A percentile compares a stretch with the other conserved stretches of the same genome.
phyloP scores from a whole-genome alignment of 2,329 filamentous ascomycete species.

The Coniella lustricola region DNA sequence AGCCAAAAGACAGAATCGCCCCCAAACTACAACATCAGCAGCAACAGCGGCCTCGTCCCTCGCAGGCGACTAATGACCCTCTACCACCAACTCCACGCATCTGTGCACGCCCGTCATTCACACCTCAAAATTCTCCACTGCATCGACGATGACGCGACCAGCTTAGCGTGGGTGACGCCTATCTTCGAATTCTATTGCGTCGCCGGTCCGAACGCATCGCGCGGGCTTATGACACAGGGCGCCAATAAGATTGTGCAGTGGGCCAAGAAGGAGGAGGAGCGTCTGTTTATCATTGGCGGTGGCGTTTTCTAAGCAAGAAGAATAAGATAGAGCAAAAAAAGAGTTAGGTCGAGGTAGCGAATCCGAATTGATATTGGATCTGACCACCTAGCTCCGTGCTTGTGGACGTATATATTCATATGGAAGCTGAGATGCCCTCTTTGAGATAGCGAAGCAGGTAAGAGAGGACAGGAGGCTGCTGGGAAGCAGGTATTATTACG shows the following conservation, averaged over 20 bases:
- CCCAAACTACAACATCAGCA: neutral
- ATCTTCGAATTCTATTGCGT: slow-evolving; percentile 93
- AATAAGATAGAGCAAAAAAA: neutral
- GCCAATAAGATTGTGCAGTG: slow-evolving; percentile 88
- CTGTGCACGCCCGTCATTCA: slow-evolving; percentile 76
- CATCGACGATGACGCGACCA: slow-evolving; percentile 66
- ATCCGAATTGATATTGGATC: no score
- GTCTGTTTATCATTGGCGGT: slow-evolving; percentile 95
- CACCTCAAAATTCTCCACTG: slow-evolving; percentile 82
- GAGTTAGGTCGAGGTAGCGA: no score
- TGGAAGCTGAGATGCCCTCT: no score
- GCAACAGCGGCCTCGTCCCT: slow-evolving; percentile 40
- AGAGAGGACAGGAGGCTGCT: no score
- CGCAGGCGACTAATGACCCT: slow-evolving; percentile 70
- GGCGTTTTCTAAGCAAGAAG: slow-evolving; percentile 58
- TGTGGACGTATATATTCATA: no score
- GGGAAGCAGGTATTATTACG: no score
- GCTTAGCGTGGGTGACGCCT: slow-evolving; percentile 85
- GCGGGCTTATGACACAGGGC: slow-evolving; percentile 66
- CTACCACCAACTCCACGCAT: slow-evolving; percentile 78
- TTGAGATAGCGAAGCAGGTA: no score
- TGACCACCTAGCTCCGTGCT: no score
- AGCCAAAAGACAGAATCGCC: no score
- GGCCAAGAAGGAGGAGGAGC: slow-evolving; percentile 85
- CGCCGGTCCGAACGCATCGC: slow-evolving; percentile 65